These are phyloP conservation scores for Azolla pinnata DNA, from an alignment of 75 land plant species.

Conservation along the genomic window DNA sequence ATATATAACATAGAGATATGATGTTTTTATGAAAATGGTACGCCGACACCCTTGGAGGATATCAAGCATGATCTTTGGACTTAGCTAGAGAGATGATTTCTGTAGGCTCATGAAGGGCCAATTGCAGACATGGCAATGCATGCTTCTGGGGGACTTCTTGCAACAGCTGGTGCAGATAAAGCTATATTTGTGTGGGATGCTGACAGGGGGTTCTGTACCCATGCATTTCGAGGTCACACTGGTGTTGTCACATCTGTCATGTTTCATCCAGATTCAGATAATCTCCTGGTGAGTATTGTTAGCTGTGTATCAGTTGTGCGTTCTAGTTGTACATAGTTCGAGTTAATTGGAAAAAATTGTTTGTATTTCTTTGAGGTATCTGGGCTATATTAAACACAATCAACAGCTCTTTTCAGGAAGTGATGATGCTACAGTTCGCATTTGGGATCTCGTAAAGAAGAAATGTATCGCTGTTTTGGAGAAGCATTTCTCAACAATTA, in stretches of 20 bases:
- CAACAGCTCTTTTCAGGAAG: slow-evolving; percentile 80
- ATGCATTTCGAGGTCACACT: slow-evolving; percentile 74
- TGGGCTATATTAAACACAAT: background rate
- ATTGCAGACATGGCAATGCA: slow-evolving; percentile 72
- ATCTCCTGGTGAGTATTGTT: slow-evolving; percentile 44
- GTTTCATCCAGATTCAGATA: slow-evolving; percentile 68
- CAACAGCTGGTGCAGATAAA: slow-evolving; percentile 86
- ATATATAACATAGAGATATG: too few relatives aligned
- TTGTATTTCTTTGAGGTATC: background rate
- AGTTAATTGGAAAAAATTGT: background rate
- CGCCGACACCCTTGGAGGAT: too few relatives aligned
- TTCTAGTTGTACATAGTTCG: background rate
- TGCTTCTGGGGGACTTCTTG: slow-evolving; percentile 74
- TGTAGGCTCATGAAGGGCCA: slow-evolving; percentile 79
- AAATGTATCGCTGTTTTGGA: slow-evolving; percentile 54
- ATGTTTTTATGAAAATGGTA: too few relatives aligned
- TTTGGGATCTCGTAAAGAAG: slow-evolving; percentile 76
- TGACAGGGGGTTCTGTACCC: slow-evolving; percentile 88
- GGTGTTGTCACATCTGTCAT: slow-evolving; percentile 63
- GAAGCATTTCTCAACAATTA: slow-evolving; percentile 72
- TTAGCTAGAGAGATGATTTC: too few relatives aligned
- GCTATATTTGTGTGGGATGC: slow-evolving; percentile 89
- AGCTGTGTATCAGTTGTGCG: too few relatives aligned
- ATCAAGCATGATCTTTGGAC: too few relatives aligned
- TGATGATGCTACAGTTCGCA: slow-evolving; percentile 81